Evolutionary conservation across 192 early-diverging fungal genomes (phyloP).

Genomic region (Lunasporangiospora selenospora): DNA sequence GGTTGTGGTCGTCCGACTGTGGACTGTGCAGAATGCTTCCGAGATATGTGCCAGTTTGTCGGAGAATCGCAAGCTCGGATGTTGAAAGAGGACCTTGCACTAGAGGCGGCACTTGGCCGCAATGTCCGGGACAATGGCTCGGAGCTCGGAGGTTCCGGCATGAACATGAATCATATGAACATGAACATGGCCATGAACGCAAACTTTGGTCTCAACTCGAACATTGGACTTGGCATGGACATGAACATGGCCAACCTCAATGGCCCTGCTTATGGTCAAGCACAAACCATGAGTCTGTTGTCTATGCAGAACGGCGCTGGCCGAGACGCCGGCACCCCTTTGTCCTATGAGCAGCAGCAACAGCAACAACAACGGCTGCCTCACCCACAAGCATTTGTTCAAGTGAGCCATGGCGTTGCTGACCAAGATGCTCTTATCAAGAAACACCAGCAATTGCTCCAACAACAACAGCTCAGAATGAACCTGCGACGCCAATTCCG

Average conservation of each 20-base stretch:
- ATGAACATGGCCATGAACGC: conserved; percentile 35
- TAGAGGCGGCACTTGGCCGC: conserved; percentile 3
- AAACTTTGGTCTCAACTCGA: no score
- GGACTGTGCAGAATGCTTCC: conserved; percentile 40
- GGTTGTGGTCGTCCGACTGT: conserved; percentile 45
- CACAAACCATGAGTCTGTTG: conserved; percentile 33
- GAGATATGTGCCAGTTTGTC: conserved; percentile 43
- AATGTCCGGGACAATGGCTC: background rate
- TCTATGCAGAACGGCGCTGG: no score
- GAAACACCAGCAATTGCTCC: no score
- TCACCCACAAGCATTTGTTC: no score
- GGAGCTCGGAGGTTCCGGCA: no score
- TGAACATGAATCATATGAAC: no score
- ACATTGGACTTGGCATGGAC: conserved; percentile 15
- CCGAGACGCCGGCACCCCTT: no score
- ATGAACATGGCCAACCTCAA: conserved; percentile 16
- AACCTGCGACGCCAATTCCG: conserved; percentile 25
- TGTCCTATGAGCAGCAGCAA: no score
- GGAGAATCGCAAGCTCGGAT: conserved; percentile 35
- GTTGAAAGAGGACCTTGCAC: conserved; percentile 35
- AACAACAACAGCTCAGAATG: no score
- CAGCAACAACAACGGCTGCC: conserved; percentile 28
- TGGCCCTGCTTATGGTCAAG: conserved; percentile 5
- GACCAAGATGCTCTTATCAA: no score
- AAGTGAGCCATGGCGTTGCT: no score